Percentiles rank a stretch among this genome's conserved stretches.
Evolutionary conservation across 345 rosid genomes (phyloP).

Genomic region (Clausena lansium): DNA sequence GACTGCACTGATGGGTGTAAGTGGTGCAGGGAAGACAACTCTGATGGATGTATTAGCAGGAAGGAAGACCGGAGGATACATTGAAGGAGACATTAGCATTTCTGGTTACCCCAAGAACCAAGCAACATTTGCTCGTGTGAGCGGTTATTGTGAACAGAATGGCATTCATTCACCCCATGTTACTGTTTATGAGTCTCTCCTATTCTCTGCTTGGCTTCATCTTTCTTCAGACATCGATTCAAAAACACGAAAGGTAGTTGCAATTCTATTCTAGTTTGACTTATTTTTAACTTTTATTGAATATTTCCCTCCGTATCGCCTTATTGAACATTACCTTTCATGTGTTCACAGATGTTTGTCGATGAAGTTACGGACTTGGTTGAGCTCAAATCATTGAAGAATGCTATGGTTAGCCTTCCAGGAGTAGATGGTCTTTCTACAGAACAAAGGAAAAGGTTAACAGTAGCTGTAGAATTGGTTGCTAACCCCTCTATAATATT

Average conservation of each 20-base stretch:
- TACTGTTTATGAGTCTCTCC: slow-evolving; percentile 46
- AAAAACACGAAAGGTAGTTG: slow-evolving; percentile 25
- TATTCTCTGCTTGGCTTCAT: slow-evolving; percentile 54
- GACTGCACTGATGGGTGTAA: slow-evolving; percentile 53
- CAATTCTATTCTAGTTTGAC: too few species aligned
- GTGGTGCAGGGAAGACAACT: slow-evolving; percentile 61
- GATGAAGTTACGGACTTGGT: slow-evolving; percentile 1
- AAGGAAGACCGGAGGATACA: slow-evolving; percentile 48
- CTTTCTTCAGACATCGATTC: slow-evolving; percentile 39
- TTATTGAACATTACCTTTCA: not conserved
- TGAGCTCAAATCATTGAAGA: not conserved
- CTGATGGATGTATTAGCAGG: slow-evolving; percentile 56
- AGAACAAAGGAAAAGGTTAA: not conserved
- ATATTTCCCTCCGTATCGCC: too few species aligned
- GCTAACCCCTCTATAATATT: slow-evolving; percentile 46
- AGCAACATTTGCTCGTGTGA: slow-evolving; percentile 49
- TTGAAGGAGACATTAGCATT: slow-evolving; percentile 41
- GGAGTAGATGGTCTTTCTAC: not conserved
- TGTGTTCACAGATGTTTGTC: slow-evolving; percentile 4
- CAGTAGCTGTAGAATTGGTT: not conserved
- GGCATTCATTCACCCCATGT: slow-evolving; percentile 57
- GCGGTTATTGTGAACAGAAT: slow-evolving; percentile 53
- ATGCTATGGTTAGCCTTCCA: not conserved
- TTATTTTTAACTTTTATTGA: not conserved
- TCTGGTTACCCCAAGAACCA: slow-evolving; percentile 53